Base-by-base conservation (phyloP, 305 asterid genomes). In the Caryopteris hybrid region DNA sequence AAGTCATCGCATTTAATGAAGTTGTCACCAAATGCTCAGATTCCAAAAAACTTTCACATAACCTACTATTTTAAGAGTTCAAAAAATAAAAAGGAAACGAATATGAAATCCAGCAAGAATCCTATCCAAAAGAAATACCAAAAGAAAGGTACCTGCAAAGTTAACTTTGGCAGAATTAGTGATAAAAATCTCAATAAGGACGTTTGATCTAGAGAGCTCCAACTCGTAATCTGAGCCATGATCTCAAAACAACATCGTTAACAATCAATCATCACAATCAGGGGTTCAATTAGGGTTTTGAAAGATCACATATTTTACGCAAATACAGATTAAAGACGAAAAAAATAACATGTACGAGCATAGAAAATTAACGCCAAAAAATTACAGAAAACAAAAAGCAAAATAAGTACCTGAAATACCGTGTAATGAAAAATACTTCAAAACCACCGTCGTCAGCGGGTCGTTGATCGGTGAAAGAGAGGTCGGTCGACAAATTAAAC, bases 221-320 rank as follows among this genome's bases (percentile, higher is more conserved):
- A 76, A 76, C 82, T 76, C 78, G 55, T 68, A 76, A 70, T 60
- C 75, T 76, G 83, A 64, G 81, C 68, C 78, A 80, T 74, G 80
- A 83, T 68, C n/a, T n/a, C 75, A 75, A 68, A 61, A 48, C 69
- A 72, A 41, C 33, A 72, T 51, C 69, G 55, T 61, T 58, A 67
- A 71, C 36, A 64, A 71, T 72, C 79, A 72, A 78, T 74, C 76
- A 79, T 43, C 76, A 4, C 59, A n/a, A 65, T 71, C 48, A 60
- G 74, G 91, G 83, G 85, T 85, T 82, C 87, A 82, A 78, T 87
- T 84, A 85, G 91, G 96, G 95, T 85, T 91, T 80, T 75, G 75
- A 82, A 76, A 76, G 76, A 60, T 55, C 67, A 57, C 50, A 46
- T 4, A 22, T 69, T 53, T 66, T 53, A 57, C 22, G 62, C 54